phyloP scores from a whole-genome alignment of 768 basidiomycete species.

The Tricholoma sp. region DNA sequence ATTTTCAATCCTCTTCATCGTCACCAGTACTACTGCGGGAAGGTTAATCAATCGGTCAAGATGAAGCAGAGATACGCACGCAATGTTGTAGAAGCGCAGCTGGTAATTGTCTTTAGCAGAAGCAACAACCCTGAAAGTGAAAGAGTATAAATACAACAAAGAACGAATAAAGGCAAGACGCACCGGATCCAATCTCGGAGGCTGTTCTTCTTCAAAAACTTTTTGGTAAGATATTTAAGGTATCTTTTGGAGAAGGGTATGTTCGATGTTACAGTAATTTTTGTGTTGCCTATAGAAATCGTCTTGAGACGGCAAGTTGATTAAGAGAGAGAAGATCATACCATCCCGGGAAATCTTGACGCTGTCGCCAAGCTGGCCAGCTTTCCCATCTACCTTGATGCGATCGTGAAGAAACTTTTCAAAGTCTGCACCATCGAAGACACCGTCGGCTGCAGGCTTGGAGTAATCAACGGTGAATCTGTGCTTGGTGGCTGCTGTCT shows the following conservation, averaged over 20 bases:
- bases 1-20: constrained; percentile 24
- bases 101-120: constrained; percentile 91
- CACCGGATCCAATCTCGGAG: constrained; percentile 96
- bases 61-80: constrained; percentile 41
- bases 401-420: constrained; percentile 91
- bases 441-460: constrained; percentile 57
- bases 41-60: neutral
- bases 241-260: constrained; percentile 96
- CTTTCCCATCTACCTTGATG: constrained; percentile 90
- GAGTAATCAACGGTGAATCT: constrained; percentile 87
- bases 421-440: constrained; percentile 57
- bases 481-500: constrained; percentile 53
- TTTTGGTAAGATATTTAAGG: constrained; percentile 98
- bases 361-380: constrained; percentile 86
- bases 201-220: constrained; percentile 97
- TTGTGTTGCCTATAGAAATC: constrained; percentile 54
- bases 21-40: constrained; percentile 17
- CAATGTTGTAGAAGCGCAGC: constrained; percentile 92
- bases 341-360: constrained; percentile 87
- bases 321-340: constrained; percentile 26
- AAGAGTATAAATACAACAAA: constrained; percentile 3
- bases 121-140: constrained; percentile 69
- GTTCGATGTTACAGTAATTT: constrained; percentile 79
- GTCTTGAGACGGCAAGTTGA: neutral
- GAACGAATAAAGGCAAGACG: constrained; percentile 11